Evolutionary conservation across 2,329 filamentous ascomycete genomes (phyloP).

Genomic region (Phialocephala subalpina): DNA sequence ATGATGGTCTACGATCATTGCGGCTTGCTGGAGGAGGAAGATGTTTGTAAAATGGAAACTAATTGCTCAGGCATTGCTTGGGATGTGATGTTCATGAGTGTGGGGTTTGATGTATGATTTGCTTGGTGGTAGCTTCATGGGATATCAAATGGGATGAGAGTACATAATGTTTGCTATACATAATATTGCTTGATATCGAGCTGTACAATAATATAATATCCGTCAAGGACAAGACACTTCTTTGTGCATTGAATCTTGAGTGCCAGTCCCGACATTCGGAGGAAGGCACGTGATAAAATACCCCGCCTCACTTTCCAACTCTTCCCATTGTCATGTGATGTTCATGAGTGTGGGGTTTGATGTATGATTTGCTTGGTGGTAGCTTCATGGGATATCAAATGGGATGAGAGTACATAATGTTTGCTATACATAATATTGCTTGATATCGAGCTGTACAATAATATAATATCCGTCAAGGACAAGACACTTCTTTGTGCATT

Average conservation of each 20-base stretch:
- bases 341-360: neutral
- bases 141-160: neutral
- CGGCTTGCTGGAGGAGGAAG: no score
- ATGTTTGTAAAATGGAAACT: no score
- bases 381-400: neutral
- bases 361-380: neutral
- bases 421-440: neutral
- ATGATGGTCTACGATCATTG: no score
- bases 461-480: neutral
- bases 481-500: neutral
- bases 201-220: neutral
- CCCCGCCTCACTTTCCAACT: no score
- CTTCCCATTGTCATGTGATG: no score
- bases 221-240: neutral
- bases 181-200: neutral
- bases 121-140: neutral
- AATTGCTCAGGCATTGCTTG: no score
- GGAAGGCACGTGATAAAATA: no score
- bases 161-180: neutral
- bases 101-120: neutral
- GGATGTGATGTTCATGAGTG: no score
- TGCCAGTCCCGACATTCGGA: no score
- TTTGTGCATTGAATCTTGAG: neutral
- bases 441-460: neutral
- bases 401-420: neutral